Conservation (phyloP, 495 filamentous ascomycete species). For the Penicillium canescens region DNA sequence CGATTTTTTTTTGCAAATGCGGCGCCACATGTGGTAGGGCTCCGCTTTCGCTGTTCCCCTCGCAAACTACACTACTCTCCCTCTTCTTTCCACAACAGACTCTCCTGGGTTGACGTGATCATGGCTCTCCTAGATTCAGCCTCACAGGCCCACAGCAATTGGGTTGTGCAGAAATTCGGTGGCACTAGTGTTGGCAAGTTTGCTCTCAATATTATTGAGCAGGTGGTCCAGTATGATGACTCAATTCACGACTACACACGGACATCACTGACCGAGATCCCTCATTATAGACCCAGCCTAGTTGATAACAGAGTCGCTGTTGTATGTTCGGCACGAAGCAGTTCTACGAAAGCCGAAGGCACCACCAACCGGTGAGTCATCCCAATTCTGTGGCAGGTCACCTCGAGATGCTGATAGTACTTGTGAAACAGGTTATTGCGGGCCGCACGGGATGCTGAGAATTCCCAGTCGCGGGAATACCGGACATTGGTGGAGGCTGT, state of each 20-base stretch:
- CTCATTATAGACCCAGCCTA: constrained; percentile 60
- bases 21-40: constrained; percentile 1
- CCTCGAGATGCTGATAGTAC: constrained; percentile 6
- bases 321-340: constrained; percentile 91
- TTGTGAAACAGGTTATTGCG: constrained; percentile 57
- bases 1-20: background rate
- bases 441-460: constrained; percentile 66
- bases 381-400: background rate
- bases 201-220: constrained; percentile 66
- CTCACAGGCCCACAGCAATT: constrained; percentile 38
- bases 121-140: constrained; percentile 23
- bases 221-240: constrained; percentile 65
- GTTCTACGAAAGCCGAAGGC: constrained; percentile 83
- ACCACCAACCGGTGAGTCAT: constrained; percentile 89
- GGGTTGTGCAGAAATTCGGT: constrained; percentile 87
- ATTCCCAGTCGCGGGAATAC: constrained; percentile 61
- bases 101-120: constrained; percentile 11
- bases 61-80: background rate
- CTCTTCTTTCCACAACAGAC: background rate
- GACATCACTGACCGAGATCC: constrained; percentile 8
- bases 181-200: constrained; percentile 76
- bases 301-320: constrained; percentile 72
- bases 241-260: background rate
- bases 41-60: constrained; percentile 10
- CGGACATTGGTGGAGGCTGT: constrained; percentile 72